phyloP scores from a whole-genome alignment of 768 basidiomycete genomes.

The Vararia minispora region DNA sequence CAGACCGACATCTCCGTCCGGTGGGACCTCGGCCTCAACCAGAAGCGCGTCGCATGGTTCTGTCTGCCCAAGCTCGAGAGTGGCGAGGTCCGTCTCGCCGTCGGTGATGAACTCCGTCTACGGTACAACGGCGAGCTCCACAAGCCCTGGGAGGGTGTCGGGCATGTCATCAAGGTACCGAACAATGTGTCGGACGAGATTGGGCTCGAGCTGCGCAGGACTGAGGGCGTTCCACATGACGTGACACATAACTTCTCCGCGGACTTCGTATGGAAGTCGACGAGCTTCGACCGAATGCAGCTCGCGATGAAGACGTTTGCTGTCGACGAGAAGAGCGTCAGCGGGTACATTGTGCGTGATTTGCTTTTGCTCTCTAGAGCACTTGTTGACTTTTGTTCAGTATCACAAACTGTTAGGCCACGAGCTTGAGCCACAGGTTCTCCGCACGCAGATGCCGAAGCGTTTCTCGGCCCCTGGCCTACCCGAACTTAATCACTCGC shows the following conservation, averaged over 20 bases:
- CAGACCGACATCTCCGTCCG: constrained; percentile 93
- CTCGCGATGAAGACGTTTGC: constrained; percentile 99
- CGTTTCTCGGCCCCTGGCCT: constrained; percentile 95
- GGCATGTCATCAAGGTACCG: constrained; percentile 97
- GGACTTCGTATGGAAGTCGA: constrained; percentile 99
- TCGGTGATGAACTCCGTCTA: constrained; percentile 89
- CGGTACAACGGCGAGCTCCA: constrained; percentile 84
- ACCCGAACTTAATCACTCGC: constrained; percentile 97
- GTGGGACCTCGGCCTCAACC: constrained; percentile 97
- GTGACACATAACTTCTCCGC: constrained; percentile 91
- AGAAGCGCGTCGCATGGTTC: constrained; percentile 99
- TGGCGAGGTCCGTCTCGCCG: constrained; percentile 92
- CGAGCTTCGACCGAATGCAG: constrained; percentile 99
- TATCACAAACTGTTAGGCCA: constrained; percentile 99
- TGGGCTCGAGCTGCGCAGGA: constrained; percentile 79
- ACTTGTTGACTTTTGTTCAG: constrained; percentile 27
- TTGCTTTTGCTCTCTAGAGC: background rate
- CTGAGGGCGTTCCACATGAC: constrained; percentile 90
- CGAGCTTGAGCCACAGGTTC: constrained; percentile 88
- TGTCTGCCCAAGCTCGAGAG: constrained; percentile 92
- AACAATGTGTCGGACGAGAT: constrained; percentile 99
- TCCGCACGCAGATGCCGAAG: constrained; percentile 91
- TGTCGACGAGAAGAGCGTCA: constrained; percentile 98
- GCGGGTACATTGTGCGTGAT: constrained; percentile 86
- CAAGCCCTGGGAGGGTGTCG: constrained; percentile 94